Conservation (phyloP, 768 basidiomycete genomes). For the Boletus reticulatus region DNA sequence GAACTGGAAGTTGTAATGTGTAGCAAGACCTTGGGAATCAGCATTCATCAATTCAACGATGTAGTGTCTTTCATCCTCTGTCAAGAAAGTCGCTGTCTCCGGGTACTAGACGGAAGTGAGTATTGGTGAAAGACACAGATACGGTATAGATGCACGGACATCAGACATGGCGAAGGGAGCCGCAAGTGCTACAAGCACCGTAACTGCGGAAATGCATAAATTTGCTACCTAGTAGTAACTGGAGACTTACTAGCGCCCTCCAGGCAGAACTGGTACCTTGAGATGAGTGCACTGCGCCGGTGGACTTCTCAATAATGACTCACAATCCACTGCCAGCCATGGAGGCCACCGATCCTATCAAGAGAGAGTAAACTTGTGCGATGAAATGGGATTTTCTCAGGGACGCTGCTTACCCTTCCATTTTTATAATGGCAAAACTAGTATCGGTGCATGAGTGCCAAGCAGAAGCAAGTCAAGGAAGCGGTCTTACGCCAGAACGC, state of each 20-base stretch:
- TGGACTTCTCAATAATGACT: slow-evolving; percentile 1
- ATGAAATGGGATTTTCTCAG: neutral
- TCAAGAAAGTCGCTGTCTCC: slow-evolving; percentile 23
- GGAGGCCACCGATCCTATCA: slow-evolving; percentile 29
- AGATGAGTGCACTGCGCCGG: neutral
- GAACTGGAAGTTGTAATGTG: slow-evolving; percentile 43
- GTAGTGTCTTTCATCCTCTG: slow-evolving; percentile 38
- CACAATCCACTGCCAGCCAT: slow-evolving; percentile 41
- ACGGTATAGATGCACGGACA: slow-evolving; percentile 31
- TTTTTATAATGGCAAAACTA: slow-evolving; percentile 35
- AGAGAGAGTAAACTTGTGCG: neutral
- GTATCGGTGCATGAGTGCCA: neutral
- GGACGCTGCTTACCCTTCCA: slow-evolving; percentile 32
- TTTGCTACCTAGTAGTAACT: neutral
- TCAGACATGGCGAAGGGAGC: slow-evolving; percentile 51
- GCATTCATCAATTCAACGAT: slow-evolving; percentile 40
- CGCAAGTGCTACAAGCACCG: slow-evolving; percentile 11
- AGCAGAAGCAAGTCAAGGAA: neutral
- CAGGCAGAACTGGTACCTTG: slow-evolving; percentile 26
- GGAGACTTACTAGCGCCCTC: slow-evolving; percentile 22
- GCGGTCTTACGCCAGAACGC: slow-evolving; percentile 43
- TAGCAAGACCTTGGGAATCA: slow-evolving; percentile 43
- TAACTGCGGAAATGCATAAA: slow-evolving; percentile 1
- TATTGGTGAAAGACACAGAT: neutral
- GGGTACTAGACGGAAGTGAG: slow-evolving; percentile 6